These are phyloP conservation scores for Ottelia alismoides DNA, from an alignment of 106 monocot genomes.

Conservation along the genomic window DNA sequence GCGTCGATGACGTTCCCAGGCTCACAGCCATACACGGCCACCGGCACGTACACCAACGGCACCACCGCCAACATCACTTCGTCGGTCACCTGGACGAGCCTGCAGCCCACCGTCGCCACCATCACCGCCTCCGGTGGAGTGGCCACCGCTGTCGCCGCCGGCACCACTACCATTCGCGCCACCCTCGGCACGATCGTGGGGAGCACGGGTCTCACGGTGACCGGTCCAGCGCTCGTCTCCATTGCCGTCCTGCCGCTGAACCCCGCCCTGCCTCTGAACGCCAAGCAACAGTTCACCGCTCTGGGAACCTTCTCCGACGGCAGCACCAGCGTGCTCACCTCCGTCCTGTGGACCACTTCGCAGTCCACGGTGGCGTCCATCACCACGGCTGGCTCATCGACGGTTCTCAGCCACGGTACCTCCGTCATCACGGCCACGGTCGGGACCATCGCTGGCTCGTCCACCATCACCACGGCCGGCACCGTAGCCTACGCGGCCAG, in stretches of 20 bases:
- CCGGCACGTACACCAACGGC: background rate
- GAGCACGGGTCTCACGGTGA: background rate
- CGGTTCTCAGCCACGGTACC: too few species aligned
- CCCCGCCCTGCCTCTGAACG: background rate
- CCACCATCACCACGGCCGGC: too few species aligned
- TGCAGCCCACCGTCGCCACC: background rate
- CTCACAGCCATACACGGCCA: background rate
- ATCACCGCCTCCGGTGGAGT: background rate
- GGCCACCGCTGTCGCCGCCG: background rate
- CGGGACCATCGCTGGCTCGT: background rate
- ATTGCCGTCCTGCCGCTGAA: background rate
- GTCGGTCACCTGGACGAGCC: background rate
- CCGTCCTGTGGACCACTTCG: background rate
- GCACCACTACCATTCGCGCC: background rate
- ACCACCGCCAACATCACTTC: background rate
- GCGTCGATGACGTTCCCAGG: background rate
- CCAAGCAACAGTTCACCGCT: background rate
- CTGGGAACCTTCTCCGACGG: background rate
- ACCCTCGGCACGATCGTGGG: background rate
- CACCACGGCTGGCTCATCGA: background rate
- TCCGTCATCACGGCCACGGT: background rate
- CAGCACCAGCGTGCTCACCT: background rate
- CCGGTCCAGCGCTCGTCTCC: background rate
- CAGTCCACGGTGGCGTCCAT: background rate
- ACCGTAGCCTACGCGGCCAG: too few species aligned